Evolutionary conservation across 805 yeast genomes (phyloP), one percentile per base, ranked within the genome.

Genomic region (Candida takata): DNA sequence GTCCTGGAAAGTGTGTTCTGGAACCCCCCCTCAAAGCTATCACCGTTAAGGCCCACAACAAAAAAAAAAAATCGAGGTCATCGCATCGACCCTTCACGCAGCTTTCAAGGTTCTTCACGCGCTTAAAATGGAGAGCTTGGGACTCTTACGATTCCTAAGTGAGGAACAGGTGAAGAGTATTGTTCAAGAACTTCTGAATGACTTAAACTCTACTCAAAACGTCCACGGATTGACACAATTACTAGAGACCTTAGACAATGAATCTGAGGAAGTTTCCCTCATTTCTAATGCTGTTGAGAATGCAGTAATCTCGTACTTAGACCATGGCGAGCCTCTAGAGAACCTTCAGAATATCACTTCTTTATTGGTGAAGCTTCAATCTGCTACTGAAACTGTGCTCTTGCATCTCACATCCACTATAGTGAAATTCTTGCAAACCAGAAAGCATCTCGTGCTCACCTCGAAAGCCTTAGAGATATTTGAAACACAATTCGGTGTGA

Each of bases 351-450:
- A 20, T 11, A 4, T 38, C 7, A 4, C 37, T 8, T 12, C 14
- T 2, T 17, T 47, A 5, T 27, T 50, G 7, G 27, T 33, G 3
- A 29, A 35, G 6, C 28, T 48, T 3, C 46, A 50, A 10, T 14
- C 3, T 1, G 26, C 48, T 5, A 18, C 34, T 3, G 15, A 12
- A 4, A 6, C 29, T 4, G 26, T 41, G 3, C 34, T 48, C 5
- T n/a, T 28, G 2, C 44, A 47, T 44, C 6, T 44, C 8, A 19
- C 27, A 3, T 11, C 27, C 8, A 15, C 31, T 4, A 29, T 48
- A 10, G 17, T 34, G 5, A 25, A 38, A 8, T 27, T 25, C 28
- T 8, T 42, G 15, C 18, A 19, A 8, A 7, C 8, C 16, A 29
- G 37, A 32, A 37, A 29, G 31, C 31, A 28, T 3, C 25, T 33